phyloP scores from a whole-genome alignment of 106 monocot genomes.

The Agapanthus africanus region DNA sequence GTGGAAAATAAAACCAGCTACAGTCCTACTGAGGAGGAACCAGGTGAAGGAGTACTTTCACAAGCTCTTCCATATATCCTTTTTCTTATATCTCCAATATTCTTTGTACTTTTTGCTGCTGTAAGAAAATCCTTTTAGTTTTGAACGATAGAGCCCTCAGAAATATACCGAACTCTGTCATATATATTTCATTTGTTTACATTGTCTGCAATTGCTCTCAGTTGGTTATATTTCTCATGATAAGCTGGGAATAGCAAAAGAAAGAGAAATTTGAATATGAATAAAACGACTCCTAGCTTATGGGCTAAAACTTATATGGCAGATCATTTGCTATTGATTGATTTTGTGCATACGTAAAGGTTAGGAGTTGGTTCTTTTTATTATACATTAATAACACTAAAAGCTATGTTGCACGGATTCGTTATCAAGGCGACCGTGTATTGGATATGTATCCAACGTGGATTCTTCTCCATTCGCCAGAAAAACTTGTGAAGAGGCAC shows the following conservation, averaged over 20 bases:
- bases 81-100: constrained; percentile 65
- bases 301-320: too few species aligned
- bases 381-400: too few species aligned
- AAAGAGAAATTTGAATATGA: too few species aligned
- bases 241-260: background rate
- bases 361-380: too few species aligned
- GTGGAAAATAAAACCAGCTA: constrained; percentile 41
- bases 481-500: too few species aligned
- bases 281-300: too few species aligned
- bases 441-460: too few species aligned
- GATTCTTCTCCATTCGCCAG: too few species aligned
- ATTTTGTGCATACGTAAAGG: too few species aligned
- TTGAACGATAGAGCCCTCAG: background rate
- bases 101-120: constrained; percentile 41
- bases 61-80: constrained; percentile 75
- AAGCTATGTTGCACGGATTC: too few species aligned
- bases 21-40: constrained; percentile 24
- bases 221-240: background rate
- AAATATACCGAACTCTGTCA: background rate
- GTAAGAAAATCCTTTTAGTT: constrained; percentile 43
- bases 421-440: too few species aligned
- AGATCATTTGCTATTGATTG: too few species aligned
- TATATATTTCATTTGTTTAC: background rate
- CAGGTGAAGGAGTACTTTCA: constrained; percentile 25
- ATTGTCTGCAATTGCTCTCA: background rate